Conservation (phyloP, 2,329 filamentous ascomycete species). For the Ceratocystiopsis brevicomis region DNA sequence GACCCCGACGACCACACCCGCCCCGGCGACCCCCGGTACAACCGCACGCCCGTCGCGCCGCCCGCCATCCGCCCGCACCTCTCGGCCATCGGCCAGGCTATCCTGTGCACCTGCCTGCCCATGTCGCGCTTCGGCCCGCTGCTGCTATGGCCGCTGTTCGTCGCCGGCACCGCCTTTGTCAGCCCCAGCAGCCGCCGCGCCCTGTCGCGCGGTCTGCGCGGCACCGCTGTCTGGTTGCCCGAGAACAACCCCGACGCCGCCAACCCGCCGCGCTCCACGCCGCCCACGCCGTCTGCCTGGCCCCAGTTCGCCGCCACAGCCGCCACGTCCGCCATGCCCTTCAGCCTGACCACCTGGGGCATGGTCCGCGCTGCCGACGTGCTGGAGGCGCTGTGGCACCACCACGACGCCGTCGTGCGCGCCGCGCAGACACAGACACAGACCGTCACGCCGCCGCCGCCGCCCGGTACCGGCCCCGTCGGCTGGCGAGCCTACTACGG, state of each 20-base stretch:
- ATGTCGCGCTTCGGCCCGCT: conserved; percentile 8
- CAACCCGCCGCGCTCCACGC: too few species aligned
- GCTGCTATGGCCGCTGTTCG: conserved; percentile 8
- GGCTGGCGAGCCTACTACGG: conserved; percentile 3
- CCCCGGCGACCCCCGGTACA: too few species aligned
- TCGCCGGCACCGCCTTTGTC: conserved; percentile 7
- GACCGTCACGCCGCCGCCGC: not conserved
- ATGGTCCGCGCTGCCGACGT: conserved; percentile 6
- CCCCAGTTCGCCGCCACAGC: not conserved
- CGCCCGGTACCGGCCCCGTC: not conserved
- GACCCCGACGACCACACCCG: too few species aligned
- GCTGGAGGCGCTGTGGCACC: conserved; percentile 7
- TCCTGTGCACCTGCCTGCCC: conserved; percentile 5
- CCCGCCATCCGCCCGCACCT: conserved; percentile 5
- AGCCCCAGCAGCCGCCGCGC: conserved; percentile 4
- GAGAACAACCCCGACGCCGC: too few species aligned
- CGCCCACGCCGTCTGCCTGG: too few species aligned
- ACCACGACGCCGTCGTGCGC: not conserved
- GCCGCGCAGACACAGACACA: too few species aligned
- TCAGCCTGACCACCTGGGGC: conserved; percentile 2
- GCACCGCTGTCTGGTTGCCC: too few species aligned
- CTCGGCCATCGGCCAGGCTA: conserved; percentile 5
- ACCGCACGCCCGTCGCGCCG: not conserved
- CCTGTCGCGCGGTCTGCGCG: conserved; percentile 6
- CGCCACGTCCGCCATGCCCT: not conserved